Evolutionary conservation across 2,329 filamentous ascomycete species (phyloP).

Genomic region (Arachnopeziza araneosa): DNA sequence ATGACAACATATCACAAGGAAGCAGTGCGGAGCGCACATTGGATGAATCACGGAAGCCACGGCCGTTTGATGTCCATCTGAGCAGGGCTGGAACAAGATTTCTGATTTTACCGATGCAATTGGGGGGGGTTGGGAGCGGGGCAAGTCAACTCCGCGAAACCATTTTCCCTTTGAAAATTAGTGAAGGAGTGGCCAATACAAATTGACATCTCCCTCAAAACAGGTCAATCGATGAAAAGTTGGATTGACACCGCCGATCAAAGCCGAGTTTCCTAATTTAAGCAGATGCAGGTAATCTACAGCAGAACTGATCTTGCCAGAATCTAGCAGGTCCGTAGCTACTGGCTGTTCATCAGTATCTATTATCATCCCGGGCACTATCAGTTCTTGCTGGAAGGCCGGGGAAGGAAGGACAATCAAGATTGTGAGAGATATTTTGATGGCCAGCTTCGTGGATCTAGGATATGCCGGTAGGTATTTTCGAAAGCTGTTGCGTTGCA

Average conservation of each 20-base stretch:
- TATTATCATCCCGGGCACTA: not conserved
- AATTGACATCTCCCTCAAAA: too few relatives aligned
- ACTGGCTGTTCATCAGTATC: not conserved
- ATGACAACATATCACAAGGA: not conserved
- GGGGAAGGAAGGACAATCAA: not conserved
- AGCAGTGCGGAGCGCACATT: not conserved
- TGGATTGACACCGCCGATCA: not conserved
- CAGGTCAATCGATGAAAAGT: too few relatives aligned
- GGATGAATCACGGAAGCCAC: slow-evolving; percentile 11
- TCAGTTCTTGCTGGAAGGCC: not conserved
- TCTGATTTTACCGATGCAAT: slow-evolving; percentile 3
- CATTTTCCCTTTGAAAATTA: not conserved
- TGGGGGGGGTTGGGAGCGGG: slow-evolving; percentile 2
- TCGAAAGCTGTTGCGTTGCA: not conserved
- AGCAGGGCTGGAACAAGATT: not conserved
- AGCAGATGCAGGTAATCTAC: not conserved
- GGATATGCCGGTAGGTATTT: not conserved
- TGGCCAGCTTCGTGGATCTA: not conserved
- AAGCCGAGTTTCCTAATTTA: not conserved
- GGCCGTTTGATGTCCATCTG: slow-evolving; percentile 14
- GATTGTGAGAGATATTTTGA: not conserved
- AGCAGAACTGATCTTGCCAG: slow-evolving; percentile 5
- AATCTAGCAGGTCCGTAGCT: slow-evolving; percentile 3
- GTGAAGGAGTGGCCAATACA: not conserved
- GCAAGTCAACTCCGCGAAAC: slow-evolving; percentile 2